Percentiles rank a stretch among this genome's conserved stretches.
These are phyloP conservation scores for Rhodotorula sp. DNA, from an alignment of 1,284 basidiomycete species.

Conservation along the genomic window DNA sequence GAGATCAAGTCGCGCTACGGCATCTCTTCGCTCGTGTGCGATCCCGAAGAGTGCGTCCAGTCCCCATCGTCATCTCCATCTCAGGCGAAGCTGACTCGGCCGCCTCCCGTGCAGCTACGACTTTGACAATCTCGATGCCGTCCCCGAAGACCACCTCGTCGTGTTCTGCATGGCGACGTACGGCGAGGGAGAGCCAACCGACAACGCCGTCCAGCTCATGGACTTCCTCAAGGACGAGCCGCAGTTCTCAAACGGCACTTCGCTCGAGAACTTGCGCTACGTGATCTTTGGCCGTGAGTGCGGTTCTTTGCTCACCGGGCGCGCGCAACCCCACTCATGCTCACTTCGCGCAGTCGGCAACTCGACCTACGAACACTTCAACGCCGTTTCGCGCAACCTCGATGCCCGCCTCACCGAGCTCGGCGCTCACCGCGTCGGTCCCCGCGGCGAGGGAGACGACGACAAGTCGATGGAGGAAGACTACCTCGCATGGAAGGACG, in stretches of 20 bases:
- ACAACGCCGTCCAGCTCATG: slow-evolving; percentile 94
- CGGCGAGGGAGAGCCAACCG: slow-evolving; percentile 94
- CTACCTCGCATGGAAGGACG: slow-evolving; percentile 99
- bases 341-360: slow-evolving; percentile 29
- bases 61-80: background rate
- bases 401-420: slow-evolving; percentile 73
- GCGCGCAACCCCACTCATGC: too few relatives aligned
- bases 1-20: slow-evolving; percentile 90
- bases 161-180: slow-evolving; percentile 98
- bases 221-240: slow-evolving; percentile 83
- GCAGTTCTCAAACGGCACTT: slow-evolving; percentile 76
- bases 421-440: slow-evolving; percentile 83
- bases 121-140: slow-evolving; percentile 87
- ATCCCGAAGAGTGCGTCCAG: slow-evolving; percentile 72
- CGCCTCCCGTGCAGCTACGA: slow-evolving; percentile 62
- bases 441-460: slow-evolving; percentile 93
- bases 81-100: background rate
- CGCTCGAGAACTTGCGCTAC: slow-evolving; percentile 85
- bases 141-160: slow-evolving; percentile 80
- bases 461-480: slow-evolving; percentile 99
- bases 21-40: slow-evolving; percentile 86
- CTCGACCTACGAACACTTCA: slow-evolving; percentile 81
- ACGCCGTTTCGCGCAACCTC: slow-evolving; percentile 77
- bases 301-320: too few relatives aligned
- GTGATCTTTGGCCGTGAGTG: slow-evolving; percentile 73